phyloP scores from a whole-genome alignment of 2,329 filamentous ascomycete genomes.

The Biscogniauxia mediterranea region DNA sequence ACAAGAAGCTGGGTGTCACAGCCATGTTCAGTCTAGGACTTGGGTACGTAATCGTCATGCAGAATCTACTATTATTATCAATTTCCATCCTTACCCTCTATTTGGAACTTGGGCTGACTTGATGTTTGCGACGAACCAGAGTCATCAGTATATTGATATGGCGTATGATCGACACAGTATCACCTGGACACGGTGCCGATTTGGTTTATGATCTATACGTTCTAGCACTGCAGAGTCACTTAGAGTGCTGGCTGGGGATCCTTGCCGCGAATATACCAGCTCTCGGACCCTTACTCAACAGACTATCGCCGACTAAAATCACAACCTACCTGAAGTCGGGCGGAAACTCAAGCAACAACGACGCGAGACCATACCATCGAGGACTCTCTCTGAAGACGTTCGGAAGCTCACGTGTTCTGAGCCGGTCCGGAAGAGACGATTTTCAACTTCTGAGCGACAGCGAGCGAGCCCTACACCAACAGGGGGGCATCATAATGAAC shows the following conservation, averaged over 20 bases:
- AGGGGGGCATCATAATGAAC: neutral
- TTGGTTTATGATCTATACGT: neutral
- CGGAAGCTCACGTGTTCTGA: neutral
- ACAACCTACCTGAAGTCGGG: neutral
- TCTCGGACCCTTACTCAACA: conserved; percentile 2
- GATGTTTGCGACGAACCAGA: neutral
- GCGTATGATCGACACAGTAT: conserved; percentile 2
- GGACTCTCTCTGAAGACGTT: conserved; percentile 3
- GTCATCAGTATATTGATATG: conserved; percentile 6
- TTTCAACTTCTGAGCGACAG: neutral
- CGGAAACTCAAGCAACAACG: conserved; percentile 3
- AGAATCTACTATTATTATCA: too few species aligned
- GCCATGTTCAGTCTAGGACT: conserved; percentile 7
- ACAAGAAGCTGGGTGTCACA: conserved; percentile 7
- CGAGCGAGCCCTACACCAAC: neutral
- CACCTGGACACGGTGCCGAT: neutral
- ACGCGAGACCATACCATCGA: neutral
- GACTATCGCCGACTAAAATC: neutral
- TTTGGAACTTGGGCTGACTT: too few species aligned
- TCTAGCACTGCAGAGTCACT: neutral
- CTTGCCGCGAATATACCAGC: conserved; percentile 8
- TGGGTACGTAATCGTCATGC: conserved; percentile 1
- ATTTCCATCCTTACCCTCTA: neutral
- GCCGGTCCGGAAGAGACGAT: neutral
- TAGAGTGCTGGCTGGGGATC: conserved; percentile 8